Evolutionary conservation across 306 rosid species (phyloP).

Genomic region (Quercus bicolor): DNA sequence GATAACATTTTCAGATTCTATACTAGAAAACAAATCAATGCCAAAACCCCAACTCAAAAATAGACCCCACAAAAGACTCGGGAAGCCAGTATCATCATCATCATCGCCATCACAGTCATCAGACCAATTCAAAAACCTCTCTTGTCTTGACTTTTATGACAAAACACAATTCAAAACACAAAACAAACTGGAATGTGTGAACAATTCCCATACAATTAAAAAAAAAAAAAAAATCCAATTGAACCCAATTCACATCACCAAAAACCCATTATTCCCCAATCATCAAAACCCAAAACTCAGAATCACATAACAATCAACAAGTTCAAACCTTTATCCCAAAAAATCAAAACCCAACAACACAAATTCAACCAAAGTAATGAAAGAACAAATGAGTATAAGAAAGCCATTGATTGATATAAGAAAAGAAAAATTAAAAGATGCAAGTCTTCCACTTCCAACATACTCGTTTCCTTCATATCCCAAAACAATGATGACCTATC

Average conservation of each 20-base stretch:
- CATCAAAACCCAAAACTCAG: constrained; percentile 22
- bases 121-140: neutral
- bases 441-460: constrained; percentile 37
- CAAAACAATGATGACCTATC: too few species aligned
- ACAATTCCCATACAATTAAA: neutral
- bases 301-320: constrained; percentile 1
- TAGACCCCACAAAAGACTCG: neutral
- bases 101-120: neutral
- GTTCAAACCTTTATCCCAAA: neutral
- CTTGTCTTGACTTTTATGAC: neutral
- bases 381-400: constrained; percentile 14
- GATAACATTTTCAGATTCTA: neutral
- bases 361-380: neutral
- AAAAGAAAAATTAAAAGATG: constrained; percentile 44
- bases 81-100: neutral
- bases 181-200: neutral
- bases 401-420: neutral
- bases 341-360: neutral
- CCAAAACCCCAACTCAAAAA: constrained; percentile 8
- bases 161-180: neutral
- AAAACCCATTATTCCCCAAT: constrained; percentile 28
- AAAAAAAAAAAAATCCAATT: neutral
- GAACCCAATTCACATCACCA: constrained; percentile 35
- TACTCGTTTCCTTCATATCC: too few species aligned
- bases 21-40: constrained; percentile 1